Conservation (phyloP, 106 monocot genomes). For the Allium cepa region DNA sequence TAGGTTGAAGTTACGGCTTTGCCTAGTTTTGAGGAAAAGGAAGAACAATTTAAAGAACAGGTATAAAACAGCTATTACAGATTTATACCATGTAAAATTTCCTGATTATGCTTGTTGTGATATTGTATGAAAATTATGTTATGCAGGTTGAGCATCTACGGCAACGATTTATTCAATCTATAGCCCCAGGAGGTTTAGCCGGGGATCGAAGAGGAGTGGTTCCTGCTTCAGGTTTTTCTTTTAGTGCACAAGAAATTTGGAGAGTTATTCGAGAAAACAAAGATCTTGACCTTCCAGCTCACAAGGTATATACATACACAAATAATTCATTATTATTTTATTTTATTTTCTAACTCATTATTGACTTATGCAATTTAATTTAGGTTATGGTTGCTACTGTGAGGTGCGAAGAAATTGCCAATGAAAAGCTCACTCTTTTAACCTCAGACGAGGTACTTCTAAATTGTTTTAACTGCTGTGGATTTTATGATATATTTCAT, state of each 20-base stretch:
- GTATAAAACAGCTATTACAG: constrained; percentile 9
- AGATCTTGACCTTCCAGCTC: constrained; percentile 60
- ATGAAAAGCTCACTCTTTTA: constrained; percentile 41
- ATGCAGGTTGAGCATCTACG: constrained; percentile 40
- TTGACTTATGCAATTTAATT: neutral
- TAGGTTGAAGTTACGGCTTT: constrained; percentile 50
- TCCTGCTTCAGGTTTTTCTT: constrained; percentile 53
- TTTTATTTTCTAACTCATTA: neutral
- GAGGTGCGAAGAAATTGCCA: constrained; percentile 54
- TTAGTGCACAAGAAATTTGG: constrained; percentile 56
- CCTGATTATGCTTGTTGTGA: no score
- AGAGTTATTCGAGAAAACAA: constrained; percentile 59
- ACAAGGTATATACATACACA: constrained; percentile 24
- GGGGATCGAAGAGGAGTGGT: constrained; percentile 55
- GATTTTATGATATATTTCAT: neutral
- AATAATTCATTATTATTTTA: neutral
- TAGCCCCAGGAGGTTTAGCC: constrained; percentile 53
- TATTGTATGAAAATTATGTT: constrained; percentile 1
- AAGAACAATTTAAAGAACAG: constrained; percentile 44
- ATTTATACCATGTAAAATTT: neutral
- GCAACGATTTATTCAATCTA: constrained; percentile 37
- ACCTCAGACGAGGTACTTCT: constrained; percentile 34
- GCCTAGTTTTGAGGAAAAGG: constrained; percentile 55
- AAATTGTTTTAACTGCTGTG: neutral
- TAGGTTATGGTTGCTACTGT: constrained; percentile 61